Conservation (phyloP, 306 rosid genomes). For the Malus fusca region DNA sequence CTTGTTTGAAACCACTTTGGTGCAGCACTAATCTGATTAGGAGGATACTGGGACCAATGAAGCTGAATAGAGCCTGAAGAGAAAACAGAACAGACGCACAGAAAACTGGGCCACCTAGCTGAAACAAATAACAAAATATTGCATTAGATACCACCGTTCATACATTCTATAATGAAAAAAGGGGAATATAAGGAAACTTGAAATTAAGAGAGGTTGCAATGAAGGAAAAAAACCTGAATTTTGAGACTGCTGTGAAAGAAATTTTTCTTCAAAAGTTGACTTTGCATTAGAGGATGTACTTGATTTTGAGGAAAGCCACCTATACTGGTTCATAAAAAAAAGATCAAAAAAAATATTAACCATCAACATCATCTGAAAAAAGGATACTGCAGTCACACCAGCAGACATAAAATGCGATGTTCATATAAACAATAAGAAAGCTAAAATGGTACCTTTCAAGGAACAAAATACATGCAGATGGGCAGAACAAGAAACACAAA, state of each 20-base stretch:
- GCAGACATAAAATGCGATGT: not conserved
- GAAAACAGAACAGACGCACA: constrained; percentile 88
- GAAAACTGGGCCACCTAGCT: constrained; percentile 99
- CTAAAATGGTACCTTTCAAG: not conserved
- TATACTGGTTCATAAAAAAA: constrained; percentile 59
- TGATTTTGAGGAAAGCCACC: constrained; percentile 96
- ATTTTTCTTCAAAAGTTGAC: constrained; percentile 86
- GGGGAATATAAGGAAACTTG: not conserved
- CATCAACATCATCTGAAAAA: constrained; percentile 9
- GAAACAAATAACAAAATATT: constrained; percentile 30
- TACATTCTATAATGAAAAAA: not conserved
- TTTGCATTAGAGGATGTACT: constrained; percentile 50
- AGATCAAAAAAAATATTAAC: not conserved
- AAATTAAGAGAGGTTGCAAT: not conserved
- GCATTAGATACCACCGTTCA: constrained; percentile 24
- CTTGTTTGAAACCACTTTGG: constrained; percentile 95
- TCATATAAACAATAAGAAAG: not conserved
- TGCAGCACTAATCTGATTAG: constrained; percentile 53
- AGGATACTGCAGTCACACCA: constrained; percentile 8
- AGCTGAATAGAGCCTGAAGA: constrained; percentile 98
- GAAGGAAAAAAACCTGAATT: constrained; percentile 64
- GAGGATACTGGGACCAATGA: constrained; percentile 98
- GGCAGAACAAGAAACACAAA: not conserved
- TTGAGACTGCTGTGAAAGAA: constrained; percentile 90
- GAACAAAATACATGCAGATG: not conserved